A percentile compares a stretch with the other conserved stretches of the same genome.
phyloP scores from a whole-genome alignment of 345 rosid species.

The Brassica incana region DNA sequence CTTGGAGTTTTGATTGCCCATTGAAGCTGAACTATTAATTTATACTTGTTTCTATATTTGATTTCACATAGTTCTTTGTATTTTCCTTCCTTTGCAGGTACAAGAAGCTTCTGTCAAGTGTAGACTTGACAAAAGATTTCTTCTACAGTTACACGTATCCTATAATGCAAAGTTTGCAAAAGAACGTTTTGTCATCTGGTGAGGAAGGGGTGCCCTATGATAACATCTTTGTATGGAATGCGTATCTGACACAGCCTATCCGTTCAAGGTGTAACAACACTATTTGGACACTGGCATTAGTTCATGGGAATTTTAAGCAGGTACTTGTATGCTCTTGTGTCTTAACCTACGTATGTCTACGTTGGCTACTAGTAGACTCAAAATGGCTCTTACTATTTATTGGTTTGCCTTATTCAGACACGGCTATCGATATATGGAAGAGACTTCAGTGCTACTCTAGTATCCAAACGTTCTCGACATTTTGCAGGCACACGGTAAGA shows the following conservation, averaged over 20 bases:
- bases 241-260: slow-evolving; percentile 68
- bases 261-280: slow-evolving; percentile 81
- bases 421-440: slow-evolving; percentile 92
- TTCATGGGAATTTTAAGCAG: slow-evolving; percentile 98
- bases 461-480: slow-evolving; percentile 93
- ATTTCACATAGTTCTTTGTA: not conserved
- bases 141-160: slow-evolving; percentile 97
- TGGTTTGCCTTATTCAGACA: slow-evolving; percentile 44
- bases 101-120: slow-evolving; percentile 94
- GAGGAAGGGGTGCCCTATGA: slow-evolving; percentile 83
- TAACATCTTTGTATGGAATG: slow-evolving; percentile 92
- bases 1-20: not conserved
- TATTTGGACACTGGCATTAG: slow-evolving; percentile 91
- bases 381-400: not conserved
- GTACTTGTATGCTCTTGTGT: slow-evolving; percentile 38
- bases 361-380: slow-evolving; percentile 6
- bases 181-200: slow-evolving; percentile 61
- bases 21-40: not conserved
- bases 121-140: slow-evolving; percentile 96
- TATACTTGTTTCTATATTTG: not conserved
- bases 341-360: not conserved
- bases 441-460: slow-evolving; percentile 80
- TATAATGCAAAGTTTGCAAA: slow-evolving; percentile 94
- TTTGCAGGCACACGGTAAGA: slow-evolving; percentile 97
- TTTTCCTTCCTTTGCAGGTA: slow-evolving; percentile 60